Conservation (phyloP, 371 early-diverging fungal species). For the Mucor circinelloides region DNA sequence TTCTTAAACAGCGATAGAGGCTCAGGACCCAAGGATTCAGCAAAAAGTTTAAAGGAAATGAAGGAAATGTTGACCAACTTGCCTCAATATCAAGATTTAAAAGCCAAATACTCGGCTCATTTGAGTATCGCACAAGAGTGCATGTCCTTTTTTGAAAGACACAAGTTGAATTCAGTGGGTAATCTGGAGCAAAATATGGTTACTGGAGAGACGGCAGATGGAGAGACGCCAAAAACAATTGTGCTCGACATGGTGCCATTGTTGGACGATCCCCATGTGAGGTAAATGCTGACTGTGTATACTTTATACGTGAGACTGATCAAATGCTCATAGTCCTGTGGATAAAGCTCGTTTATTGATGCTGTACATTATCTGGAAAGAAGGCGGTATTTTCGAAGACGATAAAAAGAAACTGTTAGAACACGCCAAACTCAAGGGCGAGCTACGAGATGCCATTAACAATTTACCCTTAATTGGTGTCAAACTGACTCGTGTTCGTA, state of each 20-base stretch:
- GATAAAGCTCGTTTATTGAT: constrained; percentile 91
- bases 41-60: constrained; percentile 82
- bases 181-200: constrained; percentile 91
- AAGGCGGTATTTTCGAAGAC: constrained; percentile 69
- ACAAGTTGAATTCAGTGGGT: constrained; percentile 74
- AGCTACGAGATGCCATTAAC: constrained; percentile 72
- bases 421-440: constrained; percentile 70
- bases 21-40: constrained; percentile 52
- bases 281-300: constrained; percentile 34
- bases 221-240: constrained; percentile 75
- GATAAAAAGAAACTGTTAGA: constrained; percentile 76
- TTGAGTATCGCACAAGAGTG: constrained; percentile 93
- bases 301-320: neutral
- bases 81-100: constrained; percentile 94
- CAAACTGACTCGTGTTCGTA: constrained; percentile 37
- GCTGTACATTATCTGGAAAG: constrained; percentile 78
- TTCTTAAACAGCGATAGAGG: constrained; percentile 19
- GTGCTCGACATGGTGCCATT: constrained; percentile 89
- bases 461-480: constrained; percentile 77
- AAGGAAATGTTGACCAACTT: constrained; percentile 87
- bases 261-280: constrained; percentile 67
- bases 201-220: constrained; percentile 87
- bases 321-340: constrained; percentile 32
- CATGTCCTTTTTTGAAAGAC: constrained; percentile 76
- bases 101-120: constrained; percentile 91